These are phyloP conservation scores for Cocos nucifera DNA, from an alignment of 176 grass and related monocot species.

Conservation along the genomic window DNA sequence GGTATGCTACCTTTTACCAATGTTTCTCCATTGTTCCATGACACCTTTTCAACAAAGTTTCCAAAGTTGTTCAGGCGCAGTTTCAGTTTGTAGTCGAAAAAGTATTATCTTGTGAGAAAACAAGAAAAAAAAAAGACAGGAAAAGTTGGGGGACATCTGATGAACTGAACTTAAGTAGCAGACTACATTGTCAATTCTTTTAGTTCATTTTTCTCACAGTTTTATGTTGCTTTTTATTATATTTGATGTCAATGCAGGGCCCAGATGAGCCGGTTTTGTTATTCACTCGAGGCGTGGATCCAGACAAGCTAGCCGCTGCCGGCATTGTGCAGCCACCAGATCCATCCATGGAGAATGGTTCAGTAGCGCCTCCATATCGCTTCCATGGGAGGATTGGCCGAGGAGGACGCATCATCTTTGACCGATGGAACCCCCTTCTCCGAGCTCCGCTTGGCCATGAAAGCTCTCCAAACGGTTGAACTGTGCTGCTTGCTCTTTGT, in stretches of 20 bases:
- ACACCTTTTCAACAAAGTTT: neutral
- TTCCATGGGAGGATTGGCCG: slow-evolving; percentile 78
- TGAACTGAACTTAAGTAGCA: no score
- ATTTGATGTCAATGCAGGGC: slow-evolving; percentile 42
- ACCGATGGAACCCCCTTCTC: slow-evolving; percentile 63
- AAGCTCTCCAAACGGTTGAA: slow-evolving; percentile 41
- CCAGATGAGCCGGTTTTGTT: slow-evolving; percentile 75
- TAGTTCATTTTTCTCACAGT: neutral
- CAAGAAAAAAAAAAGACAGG: no score
- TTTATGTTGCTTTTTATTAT: slow-evolving; percentile 1
- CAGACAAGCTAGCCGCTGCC: slow-evolving; percentile 48
- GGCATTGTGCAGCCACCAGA: slow-evolving; percentile 51
- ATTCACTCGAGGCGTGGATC: slow-evolving; percentile 68
- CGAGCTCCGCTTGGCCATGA: slow-evolving; percentile 49
- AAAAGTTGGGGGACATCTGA: no score
- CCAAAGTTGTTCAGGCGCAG: no score
- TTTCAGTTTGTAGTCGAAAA: no score
- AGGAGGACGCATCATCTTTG: slow-evolving; percentile 94
- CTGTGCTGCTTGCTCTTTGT: neutral
- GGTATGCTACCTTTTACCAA: slow-evolving; percentile 26
- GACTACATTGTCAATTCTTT: no score
- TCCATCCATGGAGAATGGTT: slow-evolving; percentile 54
- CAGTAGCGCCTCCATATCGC: slow-evolving; percentile 27
- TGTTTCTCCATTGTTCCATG: no score
- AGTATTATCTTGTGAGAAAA: no score